A percentile compares a stretch with the other conserved stretches of the same genome.
These are phyloP conservation scores for Hirsutella rhossiliensis DNA, from an alignment of 2,329 filamentous ascomycete genomes.

Conservation along the genomic window DNA sequence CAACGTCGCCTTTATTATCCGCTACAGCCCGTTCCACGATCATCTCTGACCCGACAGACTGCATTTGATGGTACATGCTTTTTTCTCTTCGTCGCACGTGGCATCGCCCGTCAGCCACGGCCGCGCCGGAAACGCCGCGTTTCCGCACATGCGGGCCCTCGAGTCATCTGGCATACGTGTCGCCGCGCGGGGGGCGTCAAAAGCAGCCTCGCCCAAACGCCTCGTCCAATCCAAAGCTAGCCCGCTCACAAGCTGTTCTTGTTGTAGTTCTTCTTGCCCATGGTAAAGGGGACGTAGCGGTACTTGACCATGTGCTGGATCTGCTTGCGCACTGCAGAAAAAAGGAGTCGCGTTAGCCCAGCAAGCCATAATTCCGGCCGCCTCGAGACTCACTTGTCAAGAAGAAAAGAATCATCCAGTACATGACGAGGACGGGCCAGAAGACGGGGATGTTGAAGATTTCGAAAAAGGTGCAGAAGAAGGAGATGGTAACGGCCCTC, in stretches of 20 bases:
- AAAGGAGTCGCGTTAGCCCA: not conserved
- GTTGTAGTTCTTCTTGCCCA: constrained; percentile 76
- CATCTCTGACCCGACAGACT: not conserved
- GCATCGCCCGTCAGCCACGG: not conserved
- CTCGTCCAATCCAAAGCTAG: not conserved
- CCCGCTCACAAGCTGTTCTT: constrained; percentile 40
- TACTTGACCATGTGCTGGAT: constrained; percentile 99
- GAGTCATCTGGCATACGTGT: not conserved
- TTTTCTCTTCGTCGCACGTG: not conserved
- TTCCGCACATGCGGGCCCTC: not conserved
- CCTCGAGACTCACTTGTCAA: constrained; percentile 65
- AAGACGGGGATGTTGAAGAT: constrained; percentile 97
- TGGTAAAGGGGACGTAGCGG: constrained; percentile 87
- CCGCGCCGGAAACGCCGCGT: not conserved
- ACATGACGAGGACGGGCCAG: constrained; percentile 96
- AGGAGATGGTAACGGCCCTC: constrained; percentile 69
- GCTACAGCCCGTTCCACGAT: not conserved
- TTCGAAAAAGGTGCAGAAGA: constrained; percentile 83
- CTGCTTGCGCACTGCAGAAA: constrained; percentile 78
- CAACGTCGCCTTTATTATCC: not conserved
- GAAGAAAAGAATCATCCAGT: constrained; percentile 95
- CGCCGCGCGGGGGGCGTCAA: not conserved
- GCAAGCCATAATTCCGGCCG: too few relatives aligned
- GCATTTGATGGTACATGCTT: not conserved
- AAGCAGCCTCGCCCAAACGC: not conserved